Conservation (phyloP, 208 protist genomes). For the Leishmania amazonensis region DNA sequence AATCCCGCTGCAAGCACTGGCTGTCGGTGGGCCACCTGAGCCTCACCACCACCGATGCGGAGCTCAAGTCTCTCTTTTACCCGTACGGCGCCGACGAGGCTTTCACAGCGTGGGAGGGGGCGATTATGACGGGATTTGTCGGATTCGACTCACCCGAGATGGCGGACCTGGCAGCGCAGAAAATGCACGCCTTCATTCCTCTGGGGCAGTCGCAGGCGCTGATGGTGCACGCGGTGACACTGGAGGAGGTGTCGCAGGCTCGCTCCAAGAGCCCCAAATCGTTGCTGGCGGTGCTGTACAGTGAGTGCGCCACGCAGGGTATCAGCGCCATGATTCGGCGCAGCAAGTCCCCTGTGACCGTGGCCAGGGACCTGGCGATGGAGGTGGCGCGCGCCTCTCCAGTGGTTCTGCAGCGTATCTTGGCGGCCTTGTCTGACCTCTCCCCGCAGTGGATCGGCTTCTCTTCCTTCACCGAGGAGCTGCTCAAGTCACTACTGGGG, state of each 20-base stretch:
- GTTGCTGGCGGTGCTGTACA: slow-evolving; percentile 35
- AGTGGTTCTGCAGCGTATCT: slow-evolving; percentile 45
- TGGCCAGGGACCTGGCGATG: slow-evolving; percentile 49
- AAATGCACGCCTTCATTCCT: slow-evolving; percentile 88
- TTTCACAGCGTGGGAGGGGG: slow-evolving; percentile 52
- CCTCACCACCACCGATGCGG: slow-evolving; percentile 44
- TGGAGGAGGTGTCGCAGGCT: slow-evolving; percentile 61
- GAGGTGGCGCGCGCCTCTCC: slow-evolving; percentile 51
- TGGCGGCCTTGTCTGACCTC: slow-evolving; percentile 40
- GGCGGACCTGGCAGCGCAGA: slow-evolving; percentile 64
- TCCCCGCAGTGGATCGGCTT: slow-evolving; percentile 28
- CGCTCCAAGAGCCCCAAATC: slow-evolving; percentile 35
- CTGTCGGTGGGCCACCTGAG: slow-evolving; percentile 65
- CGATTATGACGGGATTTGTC: slow-evolving; percentile 61
- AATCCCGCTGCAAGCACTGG: slow-evolving; percentile 57
- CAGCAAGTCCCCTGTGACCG: slow-evolving; percentile 19
- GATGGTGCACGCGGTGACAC: slow-evolving; percentile 35
- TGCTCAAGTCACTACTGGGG: slow-evolving; percentile 61
- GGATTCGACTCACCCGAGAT: slow-evolving; percentile 75
- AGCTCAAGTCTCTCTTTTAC: slow-evolving; percentile 82
- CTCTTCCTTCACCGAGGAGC: slow-evolving; percentile 58
- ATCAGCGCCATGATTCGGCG: slow-evolving; percentile 35
- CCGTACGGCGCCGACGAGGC: slow-evolving; percentile 84
- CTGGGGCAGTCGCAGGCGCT: slow-evolving; percentile 71
- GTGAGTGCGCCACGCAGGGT: slow-evolving; percentile 29